These are phyloP conservation scores for Stachybotrys chartarum DNA, from an alignment of 2,329 filamentous ascomycete genomes.

Conservation along the genomic window DNA sequence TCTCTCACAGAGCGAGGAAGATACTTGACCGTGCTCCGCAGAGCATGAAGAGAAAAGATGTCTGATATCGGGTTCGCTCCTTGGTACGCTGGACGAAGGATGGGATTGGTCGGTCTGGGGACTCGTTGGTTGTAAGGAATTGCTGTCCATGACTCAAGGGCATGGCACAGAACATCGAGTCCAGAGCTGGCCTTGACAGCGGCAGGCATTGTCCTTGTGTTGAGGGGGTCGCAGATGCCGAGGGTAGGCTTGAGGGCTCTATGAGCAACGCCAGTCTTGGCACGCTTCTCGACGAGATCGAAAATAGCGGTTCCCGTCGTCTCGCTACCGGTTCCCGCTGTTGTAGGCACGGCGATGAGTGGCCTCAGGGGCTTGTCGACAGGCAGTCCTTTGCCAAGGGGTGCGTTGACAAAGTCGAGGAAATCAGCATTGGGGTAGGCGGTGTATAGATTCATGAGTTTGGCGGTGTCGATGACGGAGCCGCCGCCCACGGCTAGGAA, in stretches of 20 bases:
- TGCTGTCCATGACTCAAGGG: constrained; percentile 93
- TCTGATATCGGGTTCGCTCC: constrained; percentile 97
- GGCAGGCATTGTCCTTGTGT: constrained; percentile 92
- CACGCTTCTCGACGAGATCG: constrained; percentile 79
- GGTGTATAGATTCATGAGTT: constrained; percentile 96
- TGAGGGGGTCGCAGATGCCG: constrained; percentile 78
- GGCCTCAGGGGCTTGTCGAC: constrained; percentile 65
- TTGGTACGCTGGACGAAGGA: constrained; percentile 89
- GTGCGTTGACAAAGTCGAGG: constrained; percentile 95
- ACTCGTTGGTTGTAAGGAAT: constrained; percentile 86
- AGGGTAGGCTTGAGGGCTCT: constrained; percentile 92
- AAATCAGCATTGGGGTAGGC: constrained; percentile 89
- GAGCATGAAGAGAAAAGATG: constrained; percentile 86
- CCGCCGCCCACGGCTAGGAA: constrained; percentile 87
- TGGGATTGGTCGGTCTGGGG: constrained; percentile 80
- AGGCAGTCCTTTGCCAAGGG: constrained; percentile 77
- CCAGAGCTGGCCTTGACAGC: constrained; percentile 89
- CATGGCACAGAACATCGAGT: constrained; percentile 91
- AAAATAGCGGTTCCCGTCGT: constrained; percentile 98
- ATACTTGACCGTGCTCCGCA: constrained; percentile 82
- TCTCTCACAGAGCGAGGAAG: constrained; percentile 81
- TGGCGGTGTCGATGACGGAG: constrained; percentile 96
- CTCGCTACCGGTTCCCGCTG: constrained; percentile 81
- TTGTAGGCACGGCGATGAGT: constrained; percentile 77
- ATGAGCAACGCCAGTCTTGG: constrained; percentile 95